A percentile compares a stretch with the other conserved stretches of the same genome.
These are phyloP conservation scores for Euclidium syriacum DNA, from an alignment of 345 rosid genomes.

Conservation along the genomic window DNA sequence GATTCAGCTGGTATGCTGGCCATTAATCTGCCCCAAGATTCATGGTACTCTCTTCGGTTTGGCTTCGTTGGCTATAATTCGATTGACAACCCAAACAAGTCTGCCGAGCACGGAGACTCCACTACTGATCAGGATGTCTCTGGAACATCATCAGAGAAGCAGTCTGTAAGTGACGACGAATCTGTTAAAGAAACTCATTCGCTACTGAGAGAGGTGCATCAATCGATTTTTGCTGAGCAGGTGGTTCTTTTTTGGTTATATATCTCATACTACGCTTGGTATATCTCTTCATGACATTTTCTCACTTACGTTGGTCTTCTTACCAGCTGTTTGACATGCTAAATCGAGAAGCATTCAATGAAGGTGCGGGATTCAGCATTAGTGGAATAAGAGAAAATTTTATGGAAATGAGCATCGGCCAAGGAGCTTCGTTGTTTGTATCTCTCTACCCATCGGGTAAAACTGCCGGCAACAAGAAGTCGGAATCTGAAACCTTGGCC, in stretches of 20 bases:
- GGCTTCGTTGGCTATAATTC: conserved; percentile 60
- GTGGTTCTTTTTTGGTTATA: conserved; percentile 29
- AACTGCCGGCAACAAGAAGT: conserved; percentile 27
- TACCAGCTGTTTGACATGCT: conserved; percentile 79
- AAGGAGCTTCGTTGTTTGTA: conserved; percentile 65
- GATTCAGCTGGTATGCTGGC: conserved; percentile 93
- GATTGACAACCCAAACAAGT: conserved; percentile 23
- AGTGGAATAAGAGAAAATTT: conserved; percentile 81
- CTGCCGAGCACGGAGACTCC: conserved; percentile 30
- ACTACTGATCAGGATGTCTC: conserved; percentile 16
- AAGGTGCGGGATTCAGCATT: conserved; percentile 66
- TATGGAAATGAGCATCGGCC: conserved; percentile 65
- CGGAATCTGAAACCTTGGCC: conserved; percentile 36
- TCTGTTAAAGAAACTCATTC: conserved; percentile 60
- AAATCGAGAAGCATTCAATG: conserved; percentile 70
- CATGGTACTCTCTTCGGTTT: conserved; percentile 67
- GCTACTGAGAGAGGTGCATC: conserved; percentile 69
- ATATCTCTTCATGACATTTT: conserved; percentile 2
- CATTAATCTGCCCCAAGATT: conserved; percentile 67
- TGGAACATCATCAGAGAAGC: conserved; percentile 36
- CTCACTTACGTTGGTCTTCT: conserved; percentile 25
- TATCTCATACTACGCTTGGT: neutral
- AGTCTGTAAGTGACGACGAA: conserved; percentile 49
- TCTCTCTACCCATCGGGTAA: conserved; percentile 57
- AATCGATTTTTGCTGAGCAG: conserved; percentile 84